Evolutionary conservation across 768 basidiomycete genomes (phyloP), one percentile per base, ranked within the genome.

Genomic region (Leccinum ochraceum): DNA sequence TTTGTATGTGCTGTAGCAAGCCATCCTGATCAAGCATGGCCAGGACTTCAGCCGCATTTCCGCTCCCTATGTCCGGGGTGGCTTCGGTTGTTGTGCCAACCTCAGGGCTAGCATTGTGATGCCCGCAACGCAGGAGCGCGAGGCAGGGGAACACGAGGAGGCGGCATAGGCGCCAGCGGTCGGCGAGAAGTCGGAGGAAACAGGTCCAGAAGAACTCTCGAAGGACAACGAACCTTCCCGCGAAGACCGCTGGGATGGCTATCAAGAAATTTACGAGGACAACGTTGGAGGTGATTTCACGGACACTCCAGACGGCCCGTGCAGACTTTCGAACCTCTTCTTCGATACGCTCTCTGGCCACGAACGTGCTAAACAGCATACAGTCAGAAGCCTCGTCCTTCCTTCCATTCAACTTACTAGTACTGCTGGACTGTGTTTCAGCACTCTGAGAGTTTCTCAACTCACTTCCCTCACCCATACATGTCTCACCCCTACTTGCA

Each of bases 381-480:
- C 88, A 91, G 63, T 76, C 81, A 32, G 87, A 83, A 53, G 74
- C 66, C 56, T 69, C 63, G 26, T 62, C 69, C 37, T 54, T 63
- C 32, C 54, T 75, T 51, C 42, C 64, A 53, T 22, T 49, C 50
- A 66, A 66, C 3, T 86, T 49, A 82, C 28, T 28, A 28, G 28
- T 28, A 28, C 86, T 11, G 56, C 74, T 26, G 86, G 84, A 63
- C 79, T 88, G 8, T 78, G 78, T 48, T 74, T 94, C 42, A 86
- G 86, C 5, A 91, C 92, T 0, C 82, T 87, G 51, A 72, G 79
- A 1, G 76, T 96, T 96, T n/a, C n/a, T n/a, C n/a, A 77, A 81
- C 26, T 80, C 81, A 10, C 81, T 96, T 24, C 94, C 94, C 0
- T 94, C 95, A 0, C 89, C 93, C 0, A 85, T 89, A 24, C 90